Percentiles rank a stretch among this genome's conserved stretches.
Evolutionary conservation across 768 basidiomycete species (phyloP).

Genomic region (Inosperma sp.): DNA sequence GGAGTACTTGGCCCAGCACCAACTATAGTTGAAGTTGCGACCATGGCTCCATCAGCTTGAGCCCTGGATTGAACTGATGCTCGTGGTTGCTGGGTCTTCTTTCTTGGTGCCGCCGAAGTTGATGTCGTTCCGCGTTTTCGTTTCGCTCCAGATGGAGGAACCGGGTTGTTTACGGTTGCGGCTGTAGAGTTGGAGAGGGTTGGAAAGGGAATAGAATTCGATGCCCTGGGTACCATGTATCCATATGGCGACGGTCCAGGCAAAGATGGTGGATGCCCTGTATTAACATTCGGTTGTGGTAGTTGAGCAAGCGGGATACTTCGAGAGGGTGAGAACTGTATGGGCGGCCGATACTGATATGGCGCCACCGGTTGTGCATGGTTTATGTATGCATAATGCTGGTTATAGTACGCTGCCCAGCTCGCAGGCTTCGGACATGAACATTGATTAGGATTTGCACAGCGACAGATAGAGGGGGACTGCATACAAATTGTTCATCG

Average conservation of each 20-base stretch:
- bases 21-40: background rate
- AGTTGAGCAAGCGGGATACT: background rate
- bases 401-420: background rate
- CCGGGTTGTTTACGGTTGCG: background rate
- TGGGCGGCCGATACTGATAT: background rate
- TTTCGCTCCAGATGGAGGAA: background rate
- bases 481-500: background rate
- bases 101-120: background rate
- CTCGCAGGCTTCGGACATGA: slow-evolving; percentile 1
- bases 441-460: slow-evolving; percentile 1
- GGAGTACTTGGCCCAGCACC: background rate
- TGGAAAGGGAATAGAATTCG: background rate
- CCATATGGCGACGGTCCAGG: background rate
- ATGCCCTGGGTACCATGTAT: background rate
- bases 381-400: background rate
- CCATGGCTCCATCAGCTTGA: background rate
- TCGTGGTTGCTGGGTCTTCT: background rate
- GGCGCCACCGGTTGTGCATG: background rate
- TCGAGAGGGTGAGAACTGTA: background rate
- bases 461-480: background rate
- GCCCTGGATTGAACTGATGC: background rate
- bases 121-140: background rate
- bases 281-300: background rate
- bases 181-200: background rate
- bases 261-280: background rate